Evolutionary conservation across 352 stramenopile genomes (phyloP).

Genomic region (Globisporangium orthogonon): DNA sequence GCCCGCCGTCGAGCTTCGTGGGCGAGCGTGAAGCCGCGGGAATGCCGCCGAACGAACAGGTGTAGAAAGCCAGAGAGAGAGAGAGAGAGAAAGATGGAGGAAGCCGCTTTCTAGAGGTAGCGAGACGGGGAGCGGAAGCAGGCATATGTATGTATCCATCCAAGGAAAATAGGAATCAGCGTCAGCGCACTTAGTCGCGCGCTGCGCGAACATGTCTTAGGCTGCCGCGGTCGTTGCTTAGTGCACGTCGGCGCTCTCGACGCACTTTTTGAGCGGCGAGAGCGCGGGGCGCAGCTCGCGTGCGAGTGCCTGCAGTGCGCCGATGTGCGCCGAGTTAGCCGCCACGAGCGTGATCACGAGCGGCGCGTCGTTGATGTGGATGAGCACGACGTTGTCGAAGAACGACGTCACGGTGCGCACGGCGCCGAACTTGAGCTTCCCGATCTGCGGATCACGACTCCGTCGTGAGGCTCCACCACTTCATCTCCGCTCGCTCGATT

Average conservation of each 20-base stretch:
- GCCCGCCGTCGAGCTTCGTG: constrained; percentile 13
- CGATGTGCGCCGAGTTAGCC: constrained; percentile 49
- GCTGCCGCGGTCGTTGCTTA: constrained; percentile 8
- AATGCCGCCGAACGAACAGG: constrained; percentile 7
- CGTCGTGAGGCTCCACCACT: neutral
- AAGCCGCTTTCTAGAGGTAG: too few species aligned
- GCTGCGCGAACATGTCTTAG: too few species aligned
- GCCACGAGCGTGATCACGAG: constrained; percentile 76
- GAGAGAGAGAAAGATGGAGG: neutral
- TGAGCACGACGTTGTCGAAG: constrained; percentile 62
- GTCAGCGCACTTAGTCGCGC: too few species aligned
- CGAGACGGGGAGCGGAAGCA: too few species aligned
- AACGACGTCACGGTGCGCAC: constrained; percentile 72
- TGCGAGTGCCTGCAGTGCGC: constrained; percentile 50
- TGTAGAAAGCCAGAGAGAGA: neutral
- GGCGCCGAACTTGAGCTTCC: constrained; percentile 73
- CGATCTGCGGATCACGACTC: constrained; percentile 23
- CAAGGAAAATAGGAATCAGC: neutral
- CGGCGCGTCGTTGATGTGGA: constrained; percentile 73
- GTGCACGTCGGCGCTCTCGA: constrained; percentile 71
- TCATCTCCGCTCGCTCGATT: too few species aligned
- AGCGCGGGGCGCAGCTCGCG: constrained; percentile 53
- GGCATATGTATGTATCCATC: constrained; percentile 3
- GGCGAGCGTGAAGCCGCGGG: constrained; percentile 14
- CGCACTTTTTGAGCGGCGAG: constrained; percentile 58